A percentile compares a stretch with the other conserved stretches of the same genome.
Conservation (phyloP, 192 early-diverging fungal species). For the Backusella australiensis region DNA sequence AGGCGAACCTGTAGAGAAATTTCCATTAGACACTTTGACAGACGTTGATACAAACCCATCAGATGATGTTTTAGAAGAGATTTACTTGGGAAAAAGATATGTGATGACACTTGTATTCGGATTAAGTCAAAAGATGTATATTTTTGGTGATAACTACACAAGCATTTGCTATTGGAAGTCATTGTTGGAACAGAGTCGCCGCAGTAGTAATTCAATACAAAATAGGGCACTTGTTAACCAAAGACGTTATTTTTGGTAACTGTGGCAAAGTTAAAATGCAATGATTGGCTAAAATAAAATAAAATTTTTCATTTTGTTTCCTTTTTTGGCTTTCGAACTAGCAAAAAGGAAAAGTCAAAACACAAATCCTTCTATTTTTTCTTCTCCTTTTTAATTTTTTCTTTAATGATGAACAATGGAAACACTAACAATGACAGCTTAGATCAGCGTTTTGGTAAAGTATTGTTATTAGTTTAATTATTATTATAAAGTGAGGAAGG, state of each 20-base stretch:
- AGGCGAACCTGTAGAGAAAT: slow-evolving; percentile 6
- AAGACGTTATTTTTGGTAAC: slow-evolving; percentile 1
- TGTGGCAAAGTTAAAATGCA: neutral
- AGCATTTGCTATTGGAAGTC: slow-evolving; percentile 10
- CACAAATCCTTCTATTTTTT: neutral
- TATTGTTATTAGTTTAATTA: neutral
- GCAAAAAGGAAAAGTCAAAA: neutral
- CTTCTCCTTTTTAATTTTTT: neutral
- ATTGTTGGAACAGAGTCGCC: neutral
- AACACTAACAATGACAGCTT: slow-evolving; percentile 49
- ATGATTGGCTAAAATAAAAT: neutral
- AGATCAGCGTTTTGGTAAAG: slow-evolving; percentile 72
- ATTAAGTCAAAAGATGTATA: neutral
- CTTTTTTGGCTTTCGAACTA: neutral
- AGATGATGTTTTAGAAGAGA: slow-evolving; percentile 3
- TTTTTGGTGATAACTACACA: slow-evolving; percentile 6
- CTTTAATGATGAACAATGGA: slow-evolving; percentile 2
- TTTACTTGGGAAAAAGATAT: slow-evolving; percentile 7
- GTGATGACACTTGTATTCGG: slow-evolving; percentile 4
- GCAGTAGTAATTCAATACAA: neutral
- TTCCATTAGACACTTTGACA: neutral
- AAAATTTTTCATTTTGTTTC: neutral
- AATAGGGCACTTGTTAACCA: neutral
- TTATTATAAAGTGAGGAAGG: neutral
- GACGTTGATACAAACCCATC: neutral